Percentiles rank a stretch among this genome's conserved stretches.
Conservation (phyloP, 202 grass and related monocot species). For the Musa balbisiana region DNA sequence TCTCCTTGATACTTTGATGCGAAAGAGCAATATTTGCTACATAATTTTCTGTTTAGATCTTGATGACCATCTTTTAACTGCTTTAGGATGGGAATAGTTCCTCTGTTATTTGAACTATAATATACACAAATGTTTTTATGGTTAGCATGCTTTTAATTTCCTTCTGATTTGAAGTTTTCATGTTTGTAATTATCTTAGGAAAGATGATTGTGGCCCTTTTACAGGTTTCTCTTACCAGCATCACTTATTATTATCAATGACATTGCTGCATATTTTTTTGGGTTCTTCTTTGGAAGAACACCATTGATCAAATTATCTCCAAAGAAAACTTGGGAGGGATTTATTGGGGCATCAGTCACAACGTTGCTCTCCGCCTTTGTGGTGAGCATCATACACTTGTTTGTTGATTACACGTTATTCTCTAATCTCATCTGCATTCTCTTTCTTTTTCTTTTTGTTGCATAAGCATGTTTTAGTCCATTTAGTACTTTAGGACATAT, state of each 20-base stretch:
- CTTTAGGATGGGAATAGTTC: too few relatives aligned
- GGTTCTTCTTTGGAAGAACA: slow-evolving; percentile 91
- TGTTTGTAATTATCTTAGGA: not conserved
- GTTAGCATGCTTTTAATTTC: not conserved
- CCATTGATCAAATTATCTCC: slow-evolving; percentile 84
- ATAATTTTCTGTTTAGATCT: too few relatives aligned
- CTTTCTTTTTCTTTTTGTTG: not conserved
- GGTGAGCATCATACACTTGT: slow-evolving; percentile 30
- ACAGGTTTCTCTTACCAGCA: slow-evolving; percentile 78
- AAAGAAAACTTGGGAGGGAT: slow-evolving; percentile 93
- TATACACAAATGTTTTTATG: not conserved
- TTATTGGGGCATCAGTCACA: slow-evolving; percentile 71
- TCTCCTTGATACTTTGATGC: too few relatives aligned
- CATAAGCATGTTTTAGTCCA: not conserved
- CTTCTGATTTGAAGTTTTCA: not conserved
- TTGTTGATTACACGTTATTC: not conserved
- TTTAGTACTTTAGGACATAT: not conserved
- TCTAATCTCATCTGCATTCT: not conserved
- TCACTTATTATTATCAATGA: slow-evolving; percentile 87
- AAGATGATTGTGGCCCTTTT: not conserved
- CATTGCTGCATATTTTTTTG: slow-evolving; percentile 89
- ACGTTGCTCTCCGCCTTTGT: slow-evolving; percentile 80
- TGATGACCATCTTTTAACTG: too few relatives aligned
- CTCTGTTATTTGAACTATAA: too few relatives aligned
- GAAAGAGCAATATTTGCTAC: too few relatives aligned